A percentile compares a stretch with the other conserved stretches of the same genome.
Evolutionary conservation across 78 protist genomes (phyloP).

Genomic region (Cavenderia fasciculata): DNA sequence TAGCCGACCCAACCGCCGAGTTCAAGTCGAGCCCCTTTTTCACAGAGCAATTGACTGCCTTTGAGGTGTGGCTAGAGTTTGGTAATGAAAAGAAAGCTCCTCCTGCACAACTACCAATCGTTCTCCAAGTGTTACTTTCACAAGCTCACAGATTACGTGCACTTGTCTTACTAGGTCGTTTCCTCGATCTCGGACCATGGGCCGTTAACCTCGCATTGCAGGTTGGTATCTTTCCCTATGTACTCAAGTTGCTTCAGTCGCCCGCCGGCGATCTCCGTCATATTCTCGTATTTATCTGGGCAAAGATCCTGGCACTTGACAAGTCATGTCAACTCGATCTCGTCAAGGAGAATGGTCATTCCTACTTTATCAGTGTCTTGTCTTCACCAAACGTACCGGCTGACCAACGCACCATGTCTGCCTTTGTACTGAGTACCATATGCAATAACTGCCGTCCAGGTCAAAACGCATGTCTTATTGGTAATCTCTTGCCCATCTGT

Average conservation of each 20-base stretch:
- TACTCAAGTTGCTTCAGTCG: constrained; percentile 92
- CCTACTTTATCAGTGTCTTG: constrained; percentile 86
- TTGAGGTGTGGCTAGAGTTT: constrained; percentile 95
- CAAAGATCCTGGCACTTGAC: constrained; percentile 79
- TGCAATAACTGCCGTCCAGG: constrained; percentile 81
- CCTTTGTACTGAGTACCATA: constrained; percentile 70
- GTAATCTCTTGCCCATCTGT: constrained; percentile 60
- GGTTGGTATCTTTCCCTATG: constrained; percentile 98
- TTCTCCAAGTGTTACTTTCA: constrained; percentile 94
- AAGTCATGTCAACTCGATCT: constrained; percentile 88
- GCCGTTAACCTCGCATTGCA: constrained; percentile 93
- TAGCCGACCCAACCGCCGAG: constrained; percentile 67
- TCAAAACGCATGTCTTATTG: constrained; percentile 84
- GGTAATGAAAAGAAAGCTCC: constrained; percentile 80
- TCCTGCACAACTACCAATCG: constrained; percentile 98
- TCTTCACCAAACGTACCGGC: constrained; percentile 44
- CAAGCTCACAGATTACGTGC: constrained; percentile 96
- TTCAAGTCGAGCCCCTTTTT: constrained; percentile 89
- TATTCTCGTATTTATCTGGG: constrained; percentile 96
- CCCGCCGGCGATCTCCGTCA: constrained; percentile 82
- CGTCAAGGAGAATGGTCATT: constrained; percentile 88
- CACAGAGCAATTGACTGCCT: constrained; percentile 95
- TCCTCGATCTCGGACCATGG: constrained; percentile 96
- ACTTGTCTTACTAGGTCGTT: constrained; percentile 91
- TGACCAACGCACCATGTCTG: constrained; percentile 68